These are phyloP conservation scores for Gossypium gossypioides DNA, from an alignment of 441 rosid genomes.

Conservation along the genomic window DNA sequence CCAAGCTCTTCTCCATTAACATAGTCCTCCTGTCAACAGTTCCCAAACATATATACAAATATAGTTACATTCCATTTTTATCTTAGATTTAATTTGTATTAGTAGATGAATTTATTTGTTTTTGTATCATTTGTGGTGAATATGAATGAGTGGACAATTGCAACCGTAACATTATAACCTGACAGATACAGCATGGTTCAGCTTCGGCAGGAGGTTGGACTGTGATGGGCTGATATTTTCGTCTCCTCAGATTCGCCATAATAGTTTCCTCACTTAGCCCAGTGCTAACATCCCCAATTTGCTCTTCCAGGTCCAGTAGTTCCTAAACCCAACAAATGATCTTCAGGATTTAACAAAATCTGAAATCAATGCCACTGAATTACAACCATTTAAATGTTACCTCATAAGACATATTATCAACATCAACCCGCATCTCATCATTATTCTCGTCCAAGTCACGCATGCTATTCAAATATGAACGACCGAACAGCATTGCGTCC, in stretches of 20 bases:
- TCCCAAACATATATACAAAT: neutral
- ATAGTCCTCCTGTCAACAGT: slow-evolving; percentile 29
- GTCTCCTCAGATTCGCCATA: slow-evolving; percentile 7
- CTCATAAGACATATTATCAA: slow-evolving; percentile 32
- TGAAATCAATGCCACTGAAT: too few species aligned
- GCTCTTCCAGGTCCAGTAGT: slow-evolving; percentile 23
- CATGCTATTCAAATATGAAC: neutral
- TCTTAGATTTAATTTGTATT: neutral
- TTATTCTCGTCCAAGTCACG: slow-evolving; percentile 5
- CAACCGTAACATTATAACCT: slow-evolving; percentile 16
- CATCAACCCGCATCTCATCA: slow-evolving; percentile 28
- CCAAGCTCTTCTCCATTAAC: slow-evolving; percentile 26
- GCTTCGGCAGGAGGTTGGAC: neutral
- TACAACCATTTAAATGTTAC: slow-evolving; percentile 9
- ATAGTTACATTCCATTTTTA: neutral
- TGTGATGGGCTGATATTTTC: slow-evolving; percentile 13
- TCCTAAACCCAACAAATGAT: slow-evolving; percentile 17
- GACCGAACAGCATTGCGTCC: slow-evolving; percentile 17
- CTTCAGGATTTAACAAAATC: neutral
- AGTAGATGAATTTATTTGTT: too few species aligned
- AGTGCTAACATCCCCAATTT: slow-evolving; percentile 19
- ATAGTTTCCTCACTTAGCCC: slow-evolving; percentile 29
- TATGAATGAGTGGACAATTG: too few species aligned
- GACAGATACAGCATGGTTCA: slow-evolving; percentile 35
- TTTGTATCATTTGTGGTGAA: too few species aligned